Conservation (phyloP, 2,329 filamentous ascomycete genomes). For the Diplodia corticola region DNA sequence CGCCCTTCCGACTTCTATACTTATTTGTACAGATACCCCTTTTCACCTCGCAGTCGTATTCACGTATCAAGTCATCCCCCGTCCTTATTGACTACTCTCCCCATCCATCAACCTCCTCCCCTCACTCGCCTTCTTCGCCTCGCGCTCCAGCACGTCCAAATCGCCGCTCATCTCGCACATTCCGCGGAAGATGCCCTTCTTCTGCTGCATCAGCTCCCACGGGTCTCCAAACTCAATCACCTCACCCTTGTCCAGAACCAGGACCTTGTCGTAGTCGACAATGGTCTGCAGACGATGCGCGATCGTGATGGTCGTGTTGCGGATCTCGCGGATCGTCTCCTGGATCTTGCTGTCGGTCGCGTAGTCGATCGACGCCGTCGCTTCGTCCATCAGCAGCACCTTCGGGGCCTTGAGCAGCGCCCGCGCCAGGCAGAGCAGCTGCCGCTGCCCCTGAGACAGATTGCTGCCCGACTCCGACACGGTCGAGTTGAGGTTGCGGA, state of each 20-base stretch:
- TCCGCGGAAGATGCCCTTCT: constrained; percentile 64
- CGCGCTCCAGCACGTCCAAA: constrained; percentile 56
- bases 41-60: not conserved
- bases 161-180: constrained; percentile 69
- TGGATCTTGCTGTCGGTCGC: constrained; percentile 95
- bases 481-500: constrained; percentile 78
- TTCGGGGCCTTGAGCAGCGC: constrained; percentile 89
- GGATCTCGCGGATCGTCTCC: constrained; percentile 89
- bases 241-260: constrained; percentile 85
- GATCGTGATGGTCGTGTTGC: constrained; percentile 91
- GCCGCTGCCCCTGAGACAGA: constrained; percentile 91
- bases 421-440: constrained; percentile 88
- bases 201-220: constrained; percentile 65
- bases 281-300: constrained; percentile 95
- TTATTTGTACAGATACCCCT: not conserved
- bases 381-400: constrained; percentile 98
- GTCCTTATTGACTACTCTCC: no score
- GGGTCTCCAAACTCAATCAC: constrained; percentile 92
- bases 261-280: constrained; percentile 95
- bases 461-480: constrained; percentile 92
- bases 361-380: constrained; percentile 96
- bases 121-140: constrained; percentile 55
- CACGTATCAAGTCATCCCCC: not conserved
- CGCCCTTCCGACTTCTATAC: not conserved
- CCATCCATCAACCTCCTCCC: constrained; percentile 28